phyloP scores from a whole-genome alignment of 805 yeast species.

The Lachancea waltii region DNA sequence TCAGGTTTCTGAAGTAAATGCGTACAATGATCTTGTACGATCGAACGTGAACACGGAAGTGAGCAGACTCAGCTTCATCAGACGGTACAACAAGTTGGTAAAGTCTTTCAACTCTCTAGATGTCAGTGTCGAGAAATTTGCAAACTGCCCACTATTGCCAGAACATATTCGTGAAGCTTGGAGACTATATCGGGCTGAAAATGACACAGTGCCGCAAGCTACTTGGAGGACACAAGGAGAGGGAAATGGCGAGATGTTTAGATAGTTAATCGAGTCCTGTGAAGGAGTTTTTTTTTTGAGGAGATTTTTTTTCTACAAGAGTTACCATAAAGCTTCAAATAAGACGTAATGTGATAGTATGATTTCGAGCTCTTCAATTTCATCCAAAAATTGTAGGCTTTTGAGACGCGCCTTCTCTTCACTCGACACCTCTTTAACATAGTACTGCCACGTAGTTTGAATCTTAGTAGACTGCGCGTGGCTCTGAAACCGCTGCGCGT shows the following conservation, averaged over 20 bases:
- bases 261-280: conserved; percentile 40
- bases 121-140: conserved; percentile 33
- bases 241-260: conserved; percentile 62
- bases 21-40: conserved; percentile 22
- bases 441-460: conserved; percentile 33
- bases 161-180: conserved; percentile 87
- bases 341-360: conserved; percentile 50
- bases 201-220: conserved; percentile 52
- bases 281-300: too few relatives aligned
- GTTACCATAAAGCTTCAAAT: conserved; percentile 26
- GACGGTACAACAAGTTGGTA: conserved; percentile 27
- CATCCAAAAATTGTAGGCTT: conserved; percentile 49
- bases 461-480: conserved; percentile 8
- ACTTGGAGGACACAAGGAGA: conserved; percentile 71
- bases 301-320: too few relatives aligned
- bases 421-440: conserved; percentile 28
- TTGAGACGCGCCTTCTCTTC: conserved; percentile 39
- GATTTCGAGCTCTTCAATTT: conserved; percentile 49
- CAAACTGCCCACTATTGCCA: conserved; percentile 61
- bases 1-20: conserved; percentile 16
- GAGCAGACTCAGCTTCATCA: conserved; percentile 24
- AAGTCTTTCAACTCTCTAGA: conserved; percentile 26
- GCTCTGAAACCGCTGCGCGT: conserved; percentile 18
- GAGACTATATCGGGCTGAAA: conserved; percentile 65
- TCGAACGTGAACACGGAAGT: conserved; percentile 23